Evolutionary conservation across 2,329 filamentous ascomycete genomes (phyloP).

Genomic region (Curvularia sp.): DNA sequence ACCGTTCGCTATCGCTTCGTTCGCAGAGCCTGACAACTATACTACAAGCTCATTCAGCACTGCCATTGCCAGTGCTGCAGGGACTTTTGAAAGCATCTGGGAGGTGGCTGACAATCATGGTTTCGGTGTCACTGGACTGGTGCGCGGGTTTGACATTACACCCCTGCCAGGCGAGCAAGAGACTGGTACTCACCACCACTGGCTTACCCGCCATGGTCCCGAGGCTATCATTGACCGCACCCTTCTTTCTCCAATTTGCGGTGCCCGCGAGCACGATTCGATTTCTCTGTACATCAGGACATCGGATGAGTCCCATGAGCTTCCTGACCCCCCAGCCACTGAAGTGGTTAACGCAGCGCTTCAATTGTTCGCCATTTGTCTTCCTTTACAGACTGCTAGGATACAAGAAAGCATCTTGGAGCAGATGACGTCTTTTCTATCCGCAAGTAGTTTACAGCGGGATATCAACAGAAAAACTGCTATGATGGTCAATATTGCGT

Average conservation of each 20-base stretch:
- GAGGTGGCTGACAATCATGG: slow-evolving; percentile 93
- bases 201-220: slow-evolving; percentile 63
- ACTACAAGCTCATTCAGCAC: slow-evolving; percentile 83
- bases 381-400: slow-evolving; percentile 86
- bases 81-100: slow-evolving; percentile 93
- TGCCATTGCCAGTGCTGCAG: slow-evolving; percentile 88
- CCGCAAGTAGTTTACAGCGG: slow-evolving; percentile 78
- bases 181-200: slow-evolving; percentile 56
- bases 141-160: slow-evolving; percentile 76
- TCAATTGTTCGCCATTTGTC: slow-evolving; percentile 86
- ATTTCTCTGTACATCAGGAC: slow-evolving; percentile 75
- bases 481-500: slow-evolving; percentile 87
- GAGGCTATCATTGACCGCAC: slow-evolving; percentile 70
- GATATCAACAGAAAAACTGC: slow-evolving; percentile 89
- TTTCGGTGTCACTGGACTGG: slow-evolving; percentile 88
- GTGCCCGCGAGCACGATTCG: slow-evolving; percentile 88
- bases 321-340: slow-evolving; percentile 83
- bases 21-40: slow-evolving; percentile 91
- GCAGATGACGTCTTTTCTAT: slow-evolving; percentile 89
- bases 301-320: slow-evolving; percentile 55
- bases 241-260: slow-evolving; percentile 70
- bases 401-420: slow-evolving; percentile 96
- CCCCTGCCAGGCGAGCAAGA: slow-evolving; percentile 69
- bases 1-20: slow-evolving; percentile 86
- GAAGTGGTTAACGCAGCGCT: slow-evolving; percentile 96